Evolutionary conservation across 371 early-diverging fungal species (phyloP), one percentile per base, ranked within the genome.

Genomic region (Rhizopus stolonifer): DNA sequence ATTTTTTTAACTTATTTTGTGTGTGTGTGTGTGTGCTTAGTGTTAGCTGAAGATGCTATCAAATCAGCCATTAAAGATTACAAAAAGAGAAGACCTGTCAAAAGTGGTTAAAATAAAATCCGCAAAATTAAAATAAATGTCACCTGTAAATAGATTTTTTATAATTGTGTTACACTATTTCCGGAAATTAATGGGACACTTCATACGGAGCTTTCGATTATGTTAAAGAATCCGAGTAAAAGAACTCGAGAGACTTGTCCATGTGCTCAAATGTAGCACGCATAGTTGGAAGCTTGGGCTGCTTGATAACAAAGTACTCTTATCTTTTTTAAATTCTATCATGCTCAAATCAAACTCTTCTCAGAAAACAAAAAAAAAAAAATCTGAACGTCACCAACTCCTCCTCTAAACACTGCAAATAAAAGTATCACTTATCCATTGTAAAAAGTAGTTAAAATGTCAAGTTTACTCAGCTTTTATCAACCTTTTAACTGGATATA

Each of bases 11-110:
- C 47, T 9, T 1, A 14, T 1, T 33, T 45, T 29, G 29, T 29
- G 33, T 38, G 26, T 26, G 15, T 7, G 6, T 22, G 19, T 29
- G 17, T 14, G 6, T 42, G 4, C 34, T 50, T 69, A 89, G 90
- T 99, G 98, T 84, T 99, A 32, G 99, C 99, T 31, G 99, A 99
- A 70, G 99, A 99, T 74, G 99, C 99, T 46, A 96, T 99, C 67
- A 96, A 95, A 73, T 88, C 92, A 17, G 99, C 99, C 23, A 89
- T 99, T 49, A 89, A 85, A 52, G 95, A 99, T 77, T 98, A 87
- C 51, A 73, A 86, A 56, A 85, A 70, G 64, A 89, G 87, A 70
- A 81, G 84, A 5, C 36, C 36, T 4, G 36, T 36, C 36, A 36
- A 36, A 29, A 29, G 11, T 29, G 29, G 6, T 9, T 29, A 6